These are phyloP conservation scores for Penicillium sclerotigenum DNA, from an alignment of 2,329 filamentous ascomycete species.

Conservation along the genomic window DNA sequence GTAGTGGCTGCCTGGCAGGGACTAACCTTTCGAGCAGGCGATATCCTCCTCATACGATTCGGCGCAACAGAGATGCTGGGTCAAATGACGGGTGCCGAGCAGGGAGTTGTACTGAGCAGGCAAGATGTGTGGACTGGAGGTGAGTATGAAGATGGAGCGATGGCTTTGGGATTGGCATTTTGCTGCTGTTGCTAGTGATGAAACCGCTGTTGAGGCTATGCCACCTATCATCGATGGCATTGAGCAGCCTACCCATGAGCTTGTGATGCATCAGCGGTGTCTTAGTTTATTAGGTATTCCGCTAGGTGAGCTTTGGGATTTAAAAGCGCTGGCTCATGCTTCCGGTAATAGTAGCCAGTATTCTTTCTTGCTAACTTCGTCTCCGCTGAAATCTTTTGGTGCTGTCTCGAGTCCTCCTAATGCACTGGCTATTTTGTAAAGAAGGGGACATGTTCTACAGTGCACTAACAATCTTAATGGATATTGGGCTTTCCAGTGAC, in stretches of 20 bases:
- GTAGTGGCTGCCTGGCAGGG: constrained; percentile 19
- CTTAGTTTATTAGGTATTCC: constrained; percentile 44
- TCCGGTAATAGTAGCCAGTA: constrained; percentile 40
- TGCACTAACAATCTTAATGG: rapidly evolving
- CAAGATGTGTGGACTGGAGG: constrained; percentile 42
- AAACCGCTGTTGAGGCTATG: constrained; percentile 27
- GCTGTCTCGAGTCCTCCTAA: constrained; percentile 35
- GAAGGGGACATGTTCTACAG: background rate
- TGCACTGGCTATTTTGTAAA: constrained; percentile 25
- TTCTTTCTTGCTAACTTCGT: constrained; percentile 46
- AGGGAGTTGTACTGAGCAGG: constrained; percentile 12
- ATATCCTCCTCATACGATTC: constrained; percentile 25
- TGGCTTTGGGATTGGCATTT: constrained; percentile 59
- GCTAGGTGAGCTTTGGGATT: constrained; percentile 48
- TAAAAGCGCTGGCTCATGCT: constrained; percentile 40
- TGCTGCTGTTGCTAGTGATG: constrained; percentile 28
- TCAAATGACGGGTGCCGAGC: constrained; percentile 16
- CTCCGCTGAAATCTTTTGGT: constrained; percentile 45
- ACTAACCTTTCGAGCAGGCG: constrained; percentile 16
- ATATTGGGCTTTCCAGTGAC: background rate
- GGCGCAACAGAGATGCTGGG: constrained; percentile 21
- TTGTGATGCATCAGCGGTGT: constrained; percentile 42
- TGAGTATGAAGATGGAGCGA: constrained; percentile 45
- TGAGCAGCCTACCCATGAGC: constrained; percentile 9
- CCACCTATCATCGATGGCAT: constrained; percentile 18